A percentile compares a stretch with the other conserved stretches of the same genome.
These are phyloP conservation scores for Pleurotus platypus DNA, from an alignment of 768 basidiomycete genomes.

Conservation along the genomic window DNA sequence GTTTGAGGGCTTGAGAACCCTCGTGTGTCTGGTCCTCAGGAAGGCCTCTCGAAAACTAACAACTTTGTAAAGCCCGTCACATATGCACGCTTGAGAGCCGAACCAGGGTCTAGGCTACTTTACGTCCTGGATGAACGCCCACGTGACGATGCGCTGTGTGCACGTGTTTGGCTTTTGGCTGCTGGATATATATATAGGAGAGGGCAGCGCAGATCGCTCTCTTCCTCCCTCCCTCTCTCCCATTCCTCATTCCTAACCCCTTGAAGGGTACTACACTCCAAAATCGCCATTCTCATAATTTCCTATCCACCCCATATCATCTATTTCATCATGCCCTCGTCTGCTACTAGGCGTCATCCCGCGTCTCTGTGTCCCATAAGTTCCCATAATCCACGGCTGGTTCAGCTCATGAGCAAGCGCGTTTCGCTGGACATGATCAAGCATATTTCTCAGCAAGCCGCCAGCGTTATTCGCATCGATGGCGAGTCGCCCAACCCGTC, in stretches of 20 bases:
- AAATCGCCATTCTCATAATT: conserved; percentile 6
- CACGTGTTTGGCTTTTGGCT: not conserved
- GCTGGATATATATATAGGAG: not conserved
- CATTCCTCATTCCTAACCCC: conserved; percentile 1
- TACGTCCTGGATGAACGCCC: not conserved
- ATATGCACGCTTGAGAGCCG: not conserved
- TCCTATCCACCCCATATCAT: conserved; percentile 3
- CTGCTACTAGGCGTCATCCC: conserved; percentile 43
- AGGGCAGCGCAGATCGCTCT: not conserved
- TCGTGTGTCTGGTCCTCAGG: too few relatives aligned
- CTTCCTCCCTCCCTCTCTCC: not conserved
- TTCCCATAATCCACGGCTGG: conserved; percentile 76
- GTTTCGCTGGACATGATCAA: conserved; percentile 85
- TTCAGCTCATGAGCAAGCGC: conserved; percentile 72
- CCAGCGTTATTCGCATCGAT: conserved; percentile 70
- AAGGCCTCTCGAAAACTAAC: too few relatives aligned
- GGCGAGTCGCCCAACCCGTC: conserved; percentile 39
- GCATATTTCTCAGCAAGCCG: conserved; percentile 77
- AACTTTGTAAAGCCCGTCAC: too few relatives aligned
- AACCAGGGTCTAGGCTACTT: not conserved
- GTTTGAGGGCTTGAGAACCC: too few relatives aligned
- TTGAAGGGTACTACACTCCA: conserved; percentile 5
- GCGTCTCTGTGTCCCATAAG: conserved; percentile 78
- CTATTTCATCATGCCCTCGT: conserved; percentile 1
- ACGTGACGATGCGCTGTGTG: not conserved